These are phyloP conservation scores for Juglanconis oblonga DNA, from an alignment of 2,329 filamentous ascomycete genomes.

Conservation along the genomic window DNA sequence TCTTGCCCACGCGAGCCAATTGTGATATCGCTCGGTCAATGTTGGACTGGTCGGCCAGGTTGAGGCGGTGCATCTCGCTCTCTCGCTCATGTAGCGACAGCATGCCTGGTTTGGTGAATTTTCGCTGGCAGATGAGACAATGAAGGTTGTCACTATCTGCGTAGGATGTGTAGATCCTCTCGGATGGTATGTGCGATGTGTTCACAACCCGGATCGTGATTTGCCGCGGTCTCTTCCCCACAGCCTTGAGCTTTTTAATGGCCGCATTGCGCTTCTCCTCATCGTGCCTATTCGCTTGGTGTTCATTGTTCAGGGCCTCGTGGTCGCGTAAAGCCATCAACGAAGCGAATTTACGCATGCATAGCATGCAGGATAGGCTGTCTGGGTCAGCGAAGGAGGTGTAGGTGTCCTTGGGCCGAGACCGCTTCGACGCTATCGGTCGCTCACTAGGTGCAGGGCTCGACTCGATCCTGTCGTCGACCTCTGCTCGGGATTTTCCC, in stretches of 20 bases:
- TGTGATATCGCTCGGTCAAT: conserved; percentile 28
- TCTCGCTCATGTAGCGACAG: conserved; percentile 43
- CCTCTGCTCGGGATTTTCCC: conserved; percentile 10
- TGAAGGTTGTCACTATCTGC: conserved; percentile 45
- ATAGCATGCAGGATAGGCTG: conserved; percentile 50
- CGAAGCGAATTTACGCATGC: conserved; percentile 55
- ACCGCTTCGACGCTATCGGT: neutral
- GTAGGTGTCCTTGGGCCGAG: conserved; percentile 31
- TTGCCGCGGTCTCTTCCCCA: conserved; percentile 22
- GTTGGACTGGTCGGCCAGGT: conserved; percentile 27
- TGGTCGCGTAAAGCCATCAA: conserved; percentile 55
- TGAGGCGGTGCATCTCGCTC: conserved; percentile 39
- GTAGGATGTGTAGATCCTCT: conserved; percentile 50
- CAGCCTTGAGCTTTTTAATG: conserved; percentile 20
- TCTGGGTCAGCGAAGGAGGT: conserved; percentile 60
- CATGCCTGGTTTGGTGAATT: conserved; percentile 36
- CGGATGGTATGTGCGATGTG: conserved; percentile 26
- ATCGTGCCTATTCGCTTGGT: conserved; percentile 34
- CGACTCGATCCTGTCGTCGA: conserved; percentile 20
- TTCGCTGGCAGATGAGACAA: conserved; percentile 41
- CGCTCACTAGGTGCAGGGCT: conserved; percentile 7
- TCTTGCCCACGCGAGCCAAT: conserved; percentile 25
- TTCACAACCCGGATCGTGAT: conserved; percentile 24
- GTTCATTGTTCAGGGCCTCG: conserved; percentile 55
- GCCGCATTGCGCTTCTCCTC: conserved; percentile 23